Evolutionary conservation across 176 grass and related monocot genomes (phyloP).

Genomic region (Panicum miliaceum): DNA sequence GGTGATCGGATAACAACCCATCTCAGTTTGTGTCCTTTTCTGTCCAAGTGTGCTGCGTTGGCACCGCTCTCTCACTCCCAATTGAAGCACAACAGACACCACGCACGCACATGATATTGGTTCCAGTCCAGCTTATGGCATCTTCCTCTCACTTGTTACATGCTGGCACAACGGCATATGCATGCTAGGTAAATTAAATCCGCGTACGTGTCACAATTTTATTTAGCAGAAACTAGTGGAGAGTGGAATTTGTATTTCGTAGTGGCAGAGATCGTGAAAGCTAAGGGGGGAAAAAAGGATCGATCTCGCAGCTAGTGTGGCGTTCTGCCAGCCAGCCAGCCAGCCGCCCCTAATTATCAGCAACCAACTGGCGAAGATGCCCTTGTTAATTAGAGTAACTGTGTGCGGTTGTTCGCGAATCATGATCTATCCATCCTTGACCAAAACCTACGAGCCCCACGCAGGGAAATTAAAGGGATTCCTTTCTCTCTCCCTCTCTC

Average conservation of each 20-base stretch:
- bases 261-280: no score
- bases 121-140: no score
- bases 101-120: neutral
- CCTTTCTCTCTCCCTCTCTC: neutral
- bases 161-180: no score
- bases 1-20: no score
- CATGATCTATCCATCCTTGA: constrained; percentile 47
- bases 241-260: no score
- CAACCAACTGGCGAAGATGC: neutral
- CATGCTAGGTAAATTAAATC: no score
- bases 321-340: neutral
- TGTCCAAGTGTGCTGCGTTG: neutral
- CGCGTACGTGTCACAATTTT: no score
- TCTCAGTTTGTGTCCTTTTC: neutral
- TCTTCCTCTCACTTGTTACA: no score
- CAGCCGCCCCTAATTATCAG: neutral
- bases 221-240: no score
- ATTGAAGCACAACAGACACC: neutral
- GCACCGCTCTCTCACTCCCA: neutral
- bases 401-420: constrained; percentile 28
- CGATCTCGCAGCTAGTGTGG: neutral
- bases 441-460: constrained; percentile 9
- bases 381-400: constrained; percentile 21
- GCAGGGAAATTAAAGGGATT: neutral
- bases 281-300: no score